These are phyloP conservation scores for Astrocystis sublimbata DNA, from an alignment of 495 filamentous ascomycete genomes.

Conservation along the genomic window DNA sequence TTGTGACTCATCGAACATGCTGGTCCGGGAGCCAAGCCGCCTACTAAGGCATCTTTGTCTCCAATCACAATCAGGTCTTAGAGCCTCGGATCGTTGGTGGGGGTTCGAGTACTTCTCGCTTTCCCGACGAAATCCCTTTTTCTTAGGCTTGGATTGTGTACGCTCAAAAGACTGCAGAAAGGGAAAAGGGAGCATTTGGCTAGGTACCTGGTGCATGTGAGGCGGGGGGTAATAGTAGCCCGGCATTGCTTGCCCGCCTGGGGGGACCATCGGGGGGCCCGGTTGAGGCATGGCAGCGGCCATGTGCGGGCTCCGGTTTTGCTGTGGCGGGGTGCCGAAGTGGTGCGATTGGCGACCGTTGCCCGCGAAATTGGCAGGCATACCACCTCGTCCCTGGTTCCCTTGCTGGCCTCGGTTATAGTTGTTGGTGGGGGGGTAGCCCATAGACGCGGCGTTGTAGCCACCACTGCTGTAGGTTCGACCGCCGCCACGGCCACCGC, in stretches of 20 bases:
- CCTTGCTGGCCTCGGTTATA: conserved; percentile 58
- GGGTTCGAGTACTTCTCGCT: conserved; percentile 46
- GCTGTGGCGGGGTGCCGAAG: conserved; percentile 30
- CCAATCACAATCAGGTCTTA: conserved; percentile 29
- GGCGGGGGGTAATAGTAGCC: conserved; percentile 59
- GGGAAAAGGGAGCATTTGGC: conserved; percentile 66
- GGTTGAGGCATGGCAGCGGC: conserved; percentile 61
- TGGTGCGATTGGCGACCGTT: conserved; percentile 23
- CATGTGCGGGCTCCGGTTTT: conserved; percentile 70
- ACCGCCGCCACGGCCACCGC: conserved; percentile 67
- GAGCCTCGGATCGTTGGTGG: conserved; percentile 34
- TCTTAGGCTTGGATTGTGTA: conserved; percentile 37
- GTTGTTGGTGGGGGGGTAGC: conserved; percentile 63
- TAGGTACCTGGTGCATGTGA: conserved; percentile 58
- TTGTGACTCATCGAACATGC: conserved; percentile 22
- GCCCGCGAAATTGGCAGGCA: conserved; percentile 62
- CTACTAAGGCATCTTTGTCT: conserved; percentile 42
- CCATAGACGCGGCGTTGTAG: conserved; percentile 58
- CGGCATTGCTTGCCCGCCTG: conserved; percentile 49
- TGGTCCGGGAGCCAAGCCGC: conserved; percentile 38
- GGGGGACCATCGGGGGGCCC: conserved; percentile 65
- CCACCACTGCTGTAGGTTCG: conserved; percentile 71
- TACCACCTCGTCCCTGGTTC: conserved; percentile 66
- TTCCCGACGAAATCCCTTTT: conserved; percentile 45
- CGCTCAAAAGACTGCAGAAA: conserved; percentile 32